Evolutionary conservation across 148 eudicot genomes (phyloP).

Genomic region (Vaccinium myrtillus): DNA sequence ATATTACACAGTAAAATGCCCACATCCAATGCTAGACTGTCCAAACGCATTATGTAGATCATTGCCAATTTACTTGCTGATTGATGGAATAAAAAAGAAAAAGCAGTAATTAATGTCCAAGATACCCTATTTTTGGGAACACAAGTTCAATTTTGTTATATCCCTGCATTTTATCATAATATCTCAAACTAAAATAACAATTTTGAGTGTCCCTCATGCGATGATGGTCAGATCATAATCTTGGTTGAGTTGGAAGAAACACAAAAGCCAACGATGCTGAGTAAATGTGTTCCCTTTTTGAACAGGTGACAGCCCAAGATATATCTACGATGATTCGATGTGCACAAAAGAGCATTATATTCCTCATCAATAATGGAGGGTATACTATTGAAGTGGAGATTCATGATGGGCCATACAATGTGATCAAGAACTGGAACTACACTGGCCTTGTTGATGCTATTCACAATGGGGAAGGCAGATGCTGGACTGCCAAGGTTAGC

Average conservation of each 20-base stretch:
- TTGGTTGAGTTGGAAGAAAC: background rate
- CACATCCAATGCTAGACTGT: background rate
- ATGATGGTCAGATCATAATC: background rate
- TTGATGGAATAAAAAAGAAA: background rate
- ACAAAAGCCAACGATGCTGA: background rate
- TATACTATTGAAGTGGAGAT: constrained; percentile 89
- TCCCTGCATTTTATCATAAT: background rate
- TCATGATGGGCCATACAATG: constrained; percentile 86
- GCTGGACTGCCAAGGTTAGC: constrained; percentile 75
- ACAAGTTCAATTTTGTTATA: background rate
- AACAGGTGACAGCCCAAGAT: constrained; percentile 83
- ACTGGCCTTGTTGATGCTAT: constrained; percentile 67
- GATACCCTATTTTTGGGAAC: background rate
- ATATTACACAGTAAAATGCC: background rate
- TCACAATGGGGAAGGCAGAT: constrained; percentile 63
- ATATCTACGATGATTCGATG: constrained; percentile 79
- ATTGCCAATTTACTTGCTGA: background rate
- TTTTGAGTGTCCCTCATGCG: background rate
- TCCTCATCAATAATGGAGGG: constrained; percentile 82
- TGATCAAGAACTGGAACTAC: constrained; percentile 82
- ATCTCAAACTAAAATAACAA: background rate
- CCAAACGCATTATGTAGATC: background rate
- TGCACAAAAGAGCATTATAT: constrained; percentile 67
- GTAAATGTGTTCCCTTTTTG: background rate
- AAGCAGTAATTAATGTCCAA: background rate